Evolutionary conservation across 805 yeast genomes (phyloP).

Genomic region (Helenozyma baotianmanensis): DNA sequence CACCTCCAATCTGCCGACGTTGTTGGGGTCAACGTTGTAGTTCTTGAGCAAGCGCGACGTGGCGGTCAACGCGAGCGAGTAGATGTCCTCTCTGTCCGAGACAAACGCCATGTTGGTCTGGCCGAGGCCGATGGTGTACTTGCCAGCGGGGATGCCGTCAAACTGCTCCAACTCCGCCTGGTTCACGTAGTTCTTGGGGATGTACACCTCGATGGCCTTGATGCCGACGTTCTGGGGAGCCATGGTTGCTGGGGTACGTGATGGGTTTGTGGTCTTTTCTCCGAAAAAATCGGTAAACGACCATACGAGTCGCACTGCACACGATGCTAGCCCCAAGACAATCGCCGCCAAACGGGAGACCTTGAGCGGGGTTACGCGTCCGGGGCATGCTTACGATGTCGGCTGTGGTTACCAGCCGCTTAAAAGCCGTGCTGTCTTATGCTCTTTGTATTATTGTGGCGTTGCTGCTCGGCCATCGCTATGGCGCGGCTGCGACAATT

Average conservation of each 20-base stretch:
- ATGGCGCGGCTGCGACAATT: too few species aligned
- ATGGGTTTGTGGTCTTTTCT: not conserved
- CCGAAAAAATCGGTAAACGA: constrained; percentile 4
- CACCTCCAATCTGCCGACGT: constrained; percentile 92
- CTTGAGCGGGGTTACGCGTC: too few species aligned
- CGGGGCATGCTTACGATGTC: too few species aligned
- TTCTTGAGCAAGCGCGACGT: constrained; percentile 70
- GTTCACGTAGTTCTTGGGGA: constrained; percentile 78
- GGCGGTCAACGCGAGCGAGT: constrained; percentile 91
- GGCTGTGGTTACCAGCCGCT: too few species aligned
- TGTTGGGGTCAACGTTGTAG: constrained; percentile 74
- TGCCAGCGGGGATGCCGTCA: constrained; percentile 88
- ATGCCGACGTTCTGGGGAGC: constrained; percentile 86
- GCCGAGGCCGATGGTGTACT: constrained; percentile 97
- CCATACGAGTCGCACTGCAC: constrained; percentile 8
- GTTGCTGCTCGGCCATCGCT: too few species aligned
- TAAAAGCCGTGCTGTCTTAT: too few species aligned
- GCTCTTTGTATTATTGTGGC: too few species aligned
- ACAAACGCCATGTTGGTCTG: constrained; percentile 98
- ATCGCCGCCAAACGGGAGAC: too few species aligned
- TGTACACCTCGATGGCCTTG: constrained; percentile 90
- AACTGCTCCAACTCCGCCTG: constrained; percentile 82
- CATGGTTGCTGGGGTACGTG: constrained; percentile 8
- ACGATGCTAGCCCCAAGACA: too few species aligned
- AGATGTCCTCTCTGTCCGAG: constrained; percentile 95